Percentiles rank a stretch among this genome's conserved stretches.
Conservation (phyloP, 352 stramenopile genomes). For the Globisporangium solare region DNA sequence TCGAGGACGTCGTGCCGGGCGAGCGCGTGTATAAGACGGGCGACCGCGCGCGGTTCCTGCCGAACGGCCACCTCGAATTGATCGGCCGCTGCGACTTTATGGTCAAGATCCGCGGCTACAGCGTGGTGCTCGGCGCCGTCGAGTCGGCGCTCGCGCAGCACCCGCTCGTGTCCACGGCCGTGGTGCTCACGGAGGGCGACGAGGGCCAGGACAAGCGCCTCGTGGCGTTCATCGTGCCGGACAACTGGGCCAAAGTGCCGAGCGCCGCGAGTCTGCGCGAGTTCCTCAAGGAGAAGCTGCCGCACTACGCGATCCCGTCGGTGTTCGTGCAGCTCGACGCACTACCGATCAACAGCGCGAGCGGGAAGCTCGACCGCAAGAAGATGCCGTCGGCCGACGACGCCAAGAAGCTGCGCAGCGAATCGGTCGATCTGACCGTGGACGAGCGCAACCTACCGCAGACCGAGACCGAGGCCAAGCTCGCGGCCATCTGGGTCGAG, state of each 20-base stretch:
- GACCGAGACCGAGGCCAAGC: constrained; percentile 51
- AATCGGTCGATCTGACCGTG: constrained; percentile 68
- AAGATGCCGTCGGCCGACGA: constrained; percentile 72
- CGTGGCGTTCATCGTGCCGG: constrained; percentile 89
- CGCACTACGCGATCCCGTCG: constrained; percentile 79
- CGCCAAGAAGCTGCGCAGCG: constrained; percentile 58
- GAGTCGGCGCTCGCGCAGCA: constrained; percentile 88
- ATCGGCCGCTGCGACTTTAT: constrained; percentile 94
- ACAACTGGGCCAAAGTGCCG: constrained; percentile 63
- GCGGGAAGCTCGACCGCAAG: constrained; percentile 89
- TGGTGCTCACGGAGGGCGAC: constrained; percentile 88
- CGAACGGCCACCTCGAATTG: constrained; percentile 89
- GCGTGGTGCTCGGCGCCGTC: constrained; percentile 89
- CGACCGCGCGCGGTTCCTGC: constrained; percentile 87
- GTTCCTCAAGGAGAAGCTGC: constrained; percentile 71
- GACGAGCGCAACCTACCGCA: constrained; percentile 37
- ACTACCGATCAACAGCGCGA: constrained; percentile 83
- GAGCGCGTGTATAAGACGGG: constrained; percentile 91
- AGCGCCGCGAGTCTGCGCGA: constrained; percentile 56
- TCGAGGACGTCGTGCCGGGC: constrained; percentile 54
- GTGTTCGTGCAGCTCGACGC: constrained; percentile 79
- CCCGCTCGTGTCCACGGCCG: constrained; percentile 73
- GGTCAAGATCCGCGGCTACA: constrained; percentile 96
- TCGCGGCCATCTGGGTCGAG: constrained; percentile 62
- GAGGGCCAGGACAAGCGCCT: constrained; percentile 88